Evolutionary conservation across 225 moss, liverwort and hornwort species (phyloP).

Genomic region (Sphagnum contortum): DNA sequence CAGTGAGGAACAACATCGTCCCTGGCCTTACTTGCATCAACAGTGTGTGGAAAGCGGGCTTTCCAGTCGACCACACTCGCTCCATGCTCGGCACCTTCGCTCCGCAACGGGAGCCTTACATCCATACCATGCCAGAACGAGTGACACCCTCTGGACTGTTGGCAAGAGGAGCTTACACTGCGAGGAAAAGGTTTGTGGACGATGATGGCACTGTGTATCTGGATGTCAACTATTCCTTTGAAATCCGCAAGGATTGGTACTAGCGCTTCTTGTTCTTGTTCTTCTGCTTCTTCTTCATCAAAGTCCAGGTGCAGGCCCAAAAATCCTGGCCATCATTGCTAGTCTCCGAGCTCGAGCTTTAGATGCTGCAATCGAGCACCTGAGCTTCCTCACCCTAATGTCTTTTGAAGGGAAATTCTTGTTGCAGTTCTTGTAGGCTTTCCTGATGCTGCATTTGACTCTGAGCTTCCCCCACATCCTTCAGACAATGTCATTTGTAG

Average conservation of each 20-base stretch:
- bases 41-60: conserved; percentile 83
- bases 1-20: conserved; percentile 83
- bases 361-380: no score
- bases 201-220: conserved; percentile 74
- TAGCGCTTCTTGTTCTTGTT: no score
- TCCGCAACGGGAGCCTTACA: conserved; percentile 72
- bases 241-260: conserved; percentile 71
- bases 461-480: no score
- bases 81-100: conserved; percentile 93
- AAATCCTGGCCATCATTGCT: no score
- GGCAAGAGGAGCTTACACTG: conserved; percentile 86
- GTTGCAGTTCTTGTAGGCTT: no score
- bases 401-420: no score
- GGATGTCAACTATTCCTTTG: conserved; percentile 85
- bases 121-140: conserved; percentile 78
- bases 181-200: conserved; percentile 81
- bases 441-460: no score
- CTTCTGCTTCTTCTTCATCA: no score
- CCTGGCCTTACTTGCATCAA: conserved; percentile 80
- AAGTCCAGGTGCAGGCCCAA: no score
- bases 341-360: no score
- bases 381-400: no score
- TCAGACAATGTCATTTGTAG: no score
- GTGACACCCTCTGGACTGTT: conserved; percentile 79
- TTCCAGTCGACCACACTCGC: conserved; percentile 80